Conservation (phyloP, 768 basidiomycete species). For the Rubroboletus satanas region DNA sequence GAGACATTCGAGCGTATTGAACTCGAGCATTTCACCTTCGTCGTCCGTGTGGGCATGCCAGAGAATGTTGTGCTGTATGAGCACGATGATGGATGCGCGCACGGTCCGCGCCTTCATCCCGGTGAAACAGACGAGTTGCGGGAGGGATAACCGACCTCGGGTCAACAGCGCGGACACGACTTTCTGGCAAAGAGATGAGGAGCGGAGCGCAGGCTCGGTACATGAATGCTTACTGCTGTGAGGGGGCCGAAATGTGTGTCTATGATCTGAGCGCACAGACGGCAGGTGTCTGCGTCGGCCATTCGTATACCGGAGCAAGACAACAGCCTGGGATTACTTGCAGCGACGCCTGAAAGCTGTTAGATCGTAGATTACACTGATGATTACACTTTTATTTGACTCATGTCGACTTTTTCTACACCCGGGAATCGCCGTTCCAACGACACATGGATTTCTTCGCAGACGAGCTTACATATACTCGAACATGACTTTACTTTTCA, state of each 20-base stretch:
- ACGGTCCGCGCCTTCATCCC: constrained; percentile 62
- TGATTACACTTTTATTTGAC: neutral
- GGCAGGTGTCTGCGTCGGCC: constrained; percentile 61
- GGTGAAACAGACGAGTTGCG: constrained; percentile 66
- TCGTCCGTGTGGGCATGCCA: constrained; percentile 77
- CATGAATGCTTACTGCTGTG: constrained; percentile 49
- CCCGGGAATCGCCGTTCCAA: constrained; percentile 7
- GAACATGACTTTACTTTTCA: constrained; percentile 6
- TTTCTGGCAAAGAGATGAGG: constrained; percentile 43
- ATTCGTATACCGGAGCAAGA: constrained; percentile 33
- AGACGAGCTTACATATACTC: constrained; percentile 7
- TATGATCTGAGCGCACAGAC: constrained; percentile 60
- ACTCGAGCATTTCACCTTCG: constrained; percentile 74
- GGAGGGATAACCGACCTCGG: constrained; percentile 74
- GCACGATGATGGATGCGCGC: constrained; percentile 66
- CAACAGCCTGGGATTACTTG: neutral
- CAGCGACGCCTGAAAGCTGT: constrained; percentile 7
- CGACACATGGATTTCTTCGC: neutral
- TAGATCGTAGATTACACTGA: neutral
- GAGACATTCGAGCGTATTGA: constrained; percentile 82
- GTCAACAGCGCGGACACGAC: constrained; percentile 72
- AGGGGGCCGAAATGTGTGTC: constrained; percentile 63
- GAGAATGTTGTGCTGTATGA: constrained; percentile 89
- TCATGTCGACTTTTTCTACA: neutral
- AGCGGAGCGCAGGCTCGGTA: neutral